Evolutionary conservation across 73 alveolate species (phyloP).

Genomic region (Tetrahymena elliotti): DNA sequence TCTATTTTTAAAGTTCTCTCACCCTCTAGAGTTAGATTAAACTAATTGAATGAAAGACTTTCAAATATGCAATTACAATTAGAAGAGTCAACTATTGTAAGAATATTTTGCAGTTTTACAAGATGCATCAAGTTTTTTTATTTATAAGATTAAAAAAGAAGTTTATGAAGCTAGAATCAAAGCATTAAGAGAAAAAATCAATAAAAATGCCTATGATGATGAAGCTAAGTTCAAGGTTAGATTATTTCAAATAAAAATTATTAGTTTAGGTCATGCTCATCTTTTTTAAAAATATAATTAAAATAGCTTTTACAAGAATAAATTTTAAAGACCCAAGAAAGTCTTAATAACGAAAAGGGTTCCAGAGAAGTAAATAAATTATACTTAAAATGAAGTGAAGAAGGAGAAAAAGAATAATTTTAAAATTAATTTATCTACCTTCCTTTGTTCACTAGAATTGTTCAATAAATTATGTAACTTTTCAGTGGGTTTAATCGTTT

Average conservation of each 20-base stretch:
- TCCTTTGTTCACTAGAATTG: neutral
- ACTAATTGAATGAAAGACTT: neutral
- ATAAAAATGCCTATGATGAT: neutral
- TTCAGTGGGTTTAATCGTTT: neutral
- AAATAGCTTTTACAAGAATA: neutral
- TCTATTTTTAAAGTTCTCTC: neutral
- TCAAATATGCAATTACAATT: neutral
- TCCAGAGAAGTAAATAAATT: neutral
- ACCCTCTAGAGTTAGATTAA: neutral
- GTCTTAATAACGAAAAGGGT: neutral
- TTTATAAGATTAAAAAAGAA: neutral
- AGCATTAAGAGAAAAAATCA: neutral
- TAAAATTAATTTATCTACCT: neutral
- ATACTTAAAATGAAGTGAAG: neutral
- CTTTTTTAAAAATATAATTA: neutral
- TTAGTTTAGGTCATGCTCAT: neutral
- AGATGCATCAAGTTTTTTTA: neutral
- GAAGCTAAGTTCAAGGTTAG: neutral
- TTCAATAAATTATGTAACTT: neutral
- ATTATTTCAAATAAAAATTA: neutral
- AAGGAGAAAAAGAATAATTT: neutral
- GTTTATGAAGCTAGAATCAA: neutral
- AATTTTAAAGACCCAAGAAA: neutral
- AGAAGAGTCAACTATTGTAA: neutral
- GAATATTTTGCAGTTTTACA: neutral